Conservation (phyloP, 768 basidiomycete species). For the Coprinellus aureogranulatus region DNA sequence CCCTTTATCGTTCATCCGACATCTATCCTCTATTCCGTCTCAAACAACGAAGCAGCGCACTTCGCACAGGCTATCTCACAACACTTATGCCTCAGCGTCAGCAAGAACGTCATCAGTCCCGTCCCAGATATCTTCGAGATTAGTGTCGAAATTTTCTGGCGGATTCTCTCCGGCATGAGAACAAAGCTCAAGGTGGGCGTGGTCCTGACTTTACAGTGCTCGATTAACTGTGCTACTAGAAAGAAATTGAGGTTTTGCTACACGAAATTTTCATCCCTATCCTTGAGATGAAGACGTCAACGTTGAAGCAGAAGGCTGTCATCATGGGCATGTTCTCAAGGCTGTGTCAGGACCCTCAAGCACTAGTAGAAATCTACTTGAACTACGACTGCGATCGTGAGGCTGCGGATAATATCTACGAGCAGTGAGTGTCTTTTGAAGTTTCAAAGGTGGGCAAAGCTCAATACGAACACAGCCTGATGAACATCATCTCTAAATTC, state of each 20-base stretch:
- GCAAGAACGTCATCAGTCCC: constrained; percentile 92
- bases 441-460: constrained; percentile 5
- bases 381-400: constrained; percentile 99
- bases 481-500: constrained; percentile 95
- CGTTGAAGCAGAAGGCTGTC: constrained; percentile 90
- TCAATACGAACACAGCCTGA: constrained; percentile 50
- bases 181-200: constrained; percentile 84
- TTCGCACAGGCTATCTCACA: constrained; percentile 95
- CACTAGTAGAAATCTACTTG: constrained; percentile 95
- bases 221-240: constrained; percentile 46
- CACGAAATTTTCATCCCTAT: constrained; percentile 99
- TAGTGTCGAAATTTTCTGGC: constrained; percentile 98
- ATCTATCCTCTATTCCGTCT: constrained; percentile 89
- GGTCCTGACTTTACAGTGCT: constrained; percentile 3
- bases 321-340: constrained; percentile 86
- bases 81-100: constrained; percentile 89
- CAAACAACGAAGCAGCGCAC: constrained; percentile 80
- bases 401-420: constrained; percentile 95
- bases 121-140: constrained; percentile 97
- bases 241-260: constrained; percentile 98
- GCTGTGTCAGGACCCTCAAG: constrained; percentile 94
- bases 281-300: constrained; percentile 95
- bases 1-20: constrained; percentile 82
- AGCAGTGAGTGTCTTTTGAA: constrained; percentile 59
- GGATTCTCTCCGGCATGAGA: constrained; percentile 89